phyloP scores from a whole-genome alignment of 2,329 filamentous ascomycete genomes.

The Beauveria asiatica region DNA sequence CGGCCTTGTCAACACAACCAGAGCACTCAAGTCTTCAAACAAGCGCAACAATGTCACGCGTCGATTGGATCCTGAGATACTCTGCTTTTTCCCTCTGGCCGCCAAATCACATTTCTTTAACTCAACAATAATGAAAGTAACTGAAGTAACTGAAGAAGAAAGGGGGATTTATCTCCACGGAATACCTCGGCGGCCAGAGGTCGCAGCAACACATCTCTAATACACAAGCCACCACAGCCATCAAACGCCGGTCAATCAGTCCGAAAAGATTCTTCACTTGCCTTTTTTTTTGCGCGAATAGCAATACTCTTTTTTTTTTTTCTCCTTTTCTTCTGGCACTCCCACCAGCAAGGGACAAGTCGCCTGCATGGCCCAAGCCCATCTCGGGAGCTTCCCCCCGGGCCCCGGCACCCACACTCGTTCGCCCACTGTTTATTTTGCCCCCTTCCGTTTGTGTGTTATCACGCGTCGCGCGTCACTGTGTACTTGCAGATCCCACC shows the following conservation, averaged over 20 bases:
- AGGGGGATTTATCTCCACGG: too few species aligned
- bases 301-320: too few species aligned
- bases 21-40: neutral
- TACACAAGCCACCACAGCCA: too few species aligned
- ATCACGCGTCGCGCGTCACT: conserved; percentile 10
- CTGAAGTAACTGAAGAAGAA: too few species aligned
- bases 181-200: neutral
- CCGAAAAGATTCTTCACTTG: neutral
- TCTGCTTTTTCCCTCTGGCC: neutral
- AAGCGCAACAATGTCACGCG: neutral
- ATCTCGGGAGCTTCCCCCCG: conserved; percentile 10
- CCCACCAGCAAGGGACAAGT: neutral
- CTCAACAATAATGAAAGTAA: neutral
- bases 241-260: too few species aligned
- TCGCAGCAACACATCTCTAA: too few species aligned
- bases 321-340: neutral
- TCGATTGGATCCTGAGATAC: neutral
- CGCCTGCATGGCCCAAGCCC: conserved; percentile 4
- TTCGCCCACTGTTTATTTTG: conserved; percentile 3
- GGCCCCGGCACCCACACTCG: conserved; percentile 4
- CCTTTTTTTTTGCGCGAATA: too few species aligned
- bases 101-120: neutral
- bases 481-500: neutral
- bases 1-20: neutral
- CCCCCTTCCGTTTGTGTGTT: neutral